These are phyloP conservation scores for Whalleya microplaca DNA, from an alignment of 2,329 filamentous ascomycete genomes.

Conservation along the genomic window DNA sequence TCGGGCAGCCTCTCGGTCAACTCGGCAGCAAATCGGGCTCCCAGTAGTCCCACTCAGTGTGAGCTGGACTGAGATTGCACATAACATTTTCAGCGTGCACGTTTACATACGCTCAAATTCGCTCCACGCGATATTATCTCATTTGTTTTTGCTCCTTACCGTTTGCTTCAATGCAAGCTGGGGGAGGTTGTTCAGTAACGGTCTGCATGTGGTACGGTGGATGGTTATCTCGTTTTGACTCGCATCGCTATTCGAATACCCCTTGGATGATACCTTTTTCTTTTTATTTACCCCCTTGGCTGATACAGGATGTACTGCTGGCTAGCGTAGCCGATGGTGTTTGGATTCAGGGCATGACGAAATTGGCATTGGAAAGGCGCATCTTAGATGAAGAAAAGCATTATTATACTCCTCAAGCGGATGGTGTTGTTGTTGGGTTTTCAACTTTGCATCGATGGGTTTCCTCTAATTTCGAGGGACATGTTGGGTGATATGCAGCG, in stretches of 20 bases:
- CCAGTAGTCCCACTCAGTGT: neutral
- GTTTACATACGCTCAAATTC: conserved; percentile 5
- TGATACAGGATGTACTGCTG: conserved; percentile 5
- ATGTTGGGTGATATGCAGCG: neutral
- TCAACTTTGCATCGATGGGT: neutral
- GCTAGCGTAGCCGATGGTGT: conserved; percentile 15
- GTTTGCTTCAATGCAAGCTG: neutral
- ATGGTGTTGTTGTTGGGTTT: conserved; percentile 8
- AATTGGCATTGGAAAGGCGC: conserved; percentile 27
- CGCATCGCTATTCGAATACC: conserved; percentile 21
- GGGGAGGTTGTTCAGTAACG: conserved; percentile 2
- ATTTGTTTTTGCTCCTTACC: conserved; percentile 7
- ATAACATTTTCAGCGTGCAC: neutral
- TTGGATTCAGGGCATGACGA: conserved; percentile 13
- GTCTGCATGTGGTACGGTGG: neutral
- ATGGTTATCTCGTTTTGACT: conserved; percentile 1
- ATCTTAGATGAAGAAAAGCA: conserved; percentile 15
- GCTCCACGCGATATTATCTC: conserved; percentile 3
- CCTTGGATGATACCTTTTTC: conserved; percentile 17
- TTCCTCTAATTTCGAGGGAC: neutral
- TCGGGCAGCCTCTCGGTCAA: conserved; percentile 34
- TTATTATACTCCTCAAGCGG: conserved; percentile 6
- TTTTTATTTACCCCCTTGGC: conserved; percentile 5
- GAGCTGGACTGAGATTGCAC: neutral
- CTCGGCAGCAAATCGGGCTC: conserved; percentile 12